A percentile compares a stretch with the other conserved stretches of the same genome.
Conservation (phyloP, 352 stramenopile genomes). For the Pythium brachiatum region DNA sequence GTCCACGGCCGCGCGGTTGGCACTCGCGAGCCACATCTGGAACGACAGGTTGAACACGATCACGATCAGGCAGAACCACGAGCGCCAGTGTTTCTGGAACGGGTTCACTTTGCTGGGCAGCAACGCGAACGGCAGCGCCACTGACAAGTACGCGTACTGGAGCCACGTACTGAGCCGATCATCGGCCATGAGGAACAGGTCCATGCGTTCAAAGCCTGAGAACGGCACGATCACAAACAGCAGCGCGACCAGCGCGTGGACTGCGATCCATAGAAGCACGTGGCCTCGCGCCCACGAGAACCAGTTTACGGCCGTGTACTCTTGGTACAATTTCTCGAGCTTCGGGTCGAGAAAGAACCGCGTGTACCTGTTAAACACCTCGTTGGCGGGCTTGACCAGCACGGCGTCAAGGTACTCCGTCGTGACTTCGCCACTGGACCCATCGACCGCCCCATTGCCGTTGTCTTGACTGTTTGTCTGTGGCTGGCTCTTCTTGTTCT, state of each 20-base stretch:
- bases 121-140: slow-evolving; percentile 73
- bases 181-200: slow-evolving; percentile 64
- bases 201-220: slow-evolving; percentile 61
- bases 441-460: background rate
- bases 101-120: slow-evolving; percentile 62
- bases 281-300: slow-evolving; percentile 74
- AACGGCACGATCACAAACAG: slow-evolving; percentile 60
- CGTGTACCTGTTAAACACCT: slow-evolving; percentile 81
- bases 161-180: slow-evolving; percentile 40
- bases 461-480: background rate
- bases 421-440: slow-evolving; percentile 36
- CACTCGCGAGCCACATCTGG: slow-evolving; percentile 69
- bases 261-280: slow-evolving; percentile 62
- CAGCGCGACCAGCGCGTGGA: slow-evolving; percentile 68
- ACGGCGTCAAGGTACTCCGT: slow-evolving; percentile 75
- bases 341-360: slow-evolving; percentile 74
- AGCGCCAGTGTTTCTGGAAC: slow-evolving; percentile 72
- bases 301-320: slow-evolving; percentile 85
- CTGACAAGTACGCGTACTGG: slow-evolving; percentile 70
- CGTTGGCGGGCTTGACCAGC: slow-evolving; percentile 62
- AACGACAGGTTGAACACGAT: slow-evolving; percentile 77
- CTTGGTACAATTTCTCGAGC: slow-evolving; percentile 78
- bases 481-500: slow-evolving; percentile 21
- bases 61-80: slow-evolving; percentile 73
- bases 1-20: slow-evolving; percentile 50